A percentile compares a stretch with the other conserved stretches of the same genome.
phyloP scores from a whole-genome alignment of 2,329 filamentous ascomycete species.

The Cryphonectria nitschkei region DNA sequence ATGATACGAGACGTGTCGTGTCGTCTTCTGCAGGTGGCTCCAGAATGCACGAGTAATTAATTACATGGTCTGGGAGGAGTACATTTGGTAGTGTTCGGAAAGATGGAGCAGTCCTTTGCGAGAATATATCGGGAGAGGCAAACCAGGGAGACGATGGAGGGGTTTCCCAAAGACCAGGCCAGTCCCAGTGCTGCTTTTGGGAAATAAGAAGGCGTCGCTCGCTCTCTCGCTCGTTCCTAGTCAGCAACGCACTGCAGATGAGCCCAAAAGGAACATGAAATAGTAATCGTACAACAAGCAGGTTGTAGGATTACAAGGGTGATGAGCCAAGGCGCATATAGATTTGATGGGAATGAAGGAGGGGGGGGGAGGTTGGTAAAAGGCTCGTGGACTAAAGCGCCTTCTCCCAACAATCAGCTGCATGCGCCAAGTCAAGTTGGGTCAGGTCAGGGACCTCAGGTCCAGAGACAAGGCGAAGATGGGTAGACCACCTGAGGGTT shows the following conservation, averaged over 20 bases:
- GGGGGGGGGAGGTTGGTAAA: neutral
- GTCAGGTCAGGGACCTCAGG: conserved; percentile 2
- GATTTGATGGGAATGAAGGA: conserved; percentile 11
- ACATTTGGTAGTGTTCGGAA: neutral
- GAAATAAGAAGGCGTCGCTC: neutral
- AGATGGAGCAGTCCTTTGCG: neutral
- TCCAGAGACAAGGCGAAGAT: neutral
- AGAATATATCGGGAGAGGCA: conserved; percentile 3
- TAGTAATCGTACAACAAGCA: neutral
- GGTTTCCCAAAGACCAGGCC: neutral
- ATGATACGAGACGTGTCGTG: neutral
- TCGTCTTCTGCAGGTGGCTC: neutral
- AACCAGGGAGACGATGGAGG: neutral
- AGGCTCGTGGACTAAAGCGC: neutral
- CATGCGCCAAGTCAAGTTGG: conserved; percentile 9
- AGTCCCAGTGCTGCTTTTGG: neutral
- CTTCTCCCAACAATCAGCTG: conserved; percentile 18
- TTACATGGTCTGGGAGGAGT: neutral
- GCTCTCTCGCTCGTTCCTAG: neutral
- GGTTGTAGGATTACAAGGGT: neutral
- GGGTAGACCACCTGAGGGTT: conserved; percentile 13
- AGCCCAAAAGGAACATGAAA: neutral
- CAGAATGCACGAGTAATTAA: conserved; percentile 6
- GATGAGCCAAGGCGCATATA: neutral
- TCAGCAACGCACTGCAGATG: conserved; percentile 3